Evolutionary conservation across 257 asterid genomes (phyloP), one percentile per base, ranked within the genome.

Genomic region (Galeopsis tetrahit): DNA sequence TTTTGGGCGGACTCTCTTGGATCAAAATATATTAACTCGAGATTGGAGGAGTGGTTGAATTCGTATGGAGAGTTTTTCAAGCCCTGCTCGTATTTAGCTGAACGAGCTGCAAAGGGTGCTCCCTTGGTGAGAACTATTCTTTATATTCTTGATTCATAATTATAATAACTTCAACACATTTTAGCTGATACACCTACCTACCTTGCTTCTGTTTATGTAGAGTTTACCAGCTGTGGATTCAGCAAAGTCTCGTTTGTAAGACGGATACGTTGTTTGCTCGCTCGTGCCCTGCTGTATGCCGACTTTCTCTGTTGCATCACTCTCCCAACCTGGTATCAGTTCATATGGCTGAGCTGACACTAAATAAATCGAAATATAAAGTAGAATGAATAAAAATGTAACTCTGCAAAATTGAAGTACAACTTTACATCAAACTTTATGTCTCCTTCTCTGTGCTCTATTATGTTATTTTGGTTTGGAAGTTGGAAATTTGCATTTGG

Each of bases 1-100:
- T 92, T 90, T 71, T 95, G 98, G 98, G 99, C 97, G 0, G 99
- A 95, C 69, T 66, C 92, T 63, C 79, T 90, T 38, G 99, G 98
- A 57, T 95, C 99, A 2, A 92, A 87, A 68, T 92, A 95, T 64
- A 95, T 92, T 10, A 79, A 62, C 82, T 92, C 98, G 2, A 89
- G 89, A 66, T 78, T 95, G 87, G 85, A 84, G 72, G 97, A 88
- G 73, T 90, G 96, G 97, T 79, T 96, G 11, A 87, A 75, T 2
- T 58, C 52, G 10, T 86, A 92, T 39, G 98, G 97, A 60, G 95
- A 76, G 10, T 88, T 88, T 69, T 95, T 95, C 89, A 88, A 88
- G 86, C 98, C 97, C 1, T 90, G 98, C 68, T 78, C 92, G 3
- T 90, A 90, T 79, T 72, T 95, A 75, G 90, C 91, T 0, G 90